These are phyloP conservation scores for Coemansia sp. DNA, from an alignment of 192 early-diverging fungal genomes.

Conservation along the genomic window DNA sequence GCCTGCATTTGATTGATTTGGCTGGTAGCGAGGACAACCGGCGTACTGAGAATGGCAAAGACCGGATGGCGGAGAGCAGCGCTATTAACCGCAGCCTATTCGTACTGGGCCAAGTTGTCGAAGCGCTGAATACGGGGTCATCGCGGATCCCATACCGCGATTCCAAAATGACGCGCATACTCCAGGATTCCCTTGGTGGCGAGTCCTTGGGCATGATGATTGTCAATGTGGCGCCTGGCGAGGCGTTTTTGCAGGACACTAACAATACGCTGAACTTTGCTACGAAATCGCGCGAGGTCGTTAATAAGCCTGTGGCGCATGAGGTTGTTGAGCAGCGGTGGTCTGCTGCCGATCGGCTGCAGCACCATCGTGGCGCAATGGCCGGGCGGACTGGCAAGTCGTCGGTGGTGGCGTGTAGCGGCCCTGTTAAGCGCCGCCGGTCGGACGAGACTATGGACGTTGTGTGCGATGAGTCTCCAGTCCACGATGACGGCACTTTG, in stretches of 20 bases:
- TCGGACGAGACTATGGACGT: slow-evolving; percentile 19
- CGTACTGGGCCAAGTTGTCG: slow-evolving; percentile 67
- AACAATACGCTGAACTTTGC: slow-evolving; percentile 70
- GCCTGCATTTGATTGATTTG: slow-evolving; percentile 66
- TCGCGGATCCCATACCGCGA: slow-evolving; percentile 63
- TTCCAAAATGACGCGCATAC: slow-evolving; percentile 69
- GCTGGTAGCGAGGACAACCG: slow-evolving; percentile 71
- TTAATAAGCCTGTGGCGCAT: slow-evolving; percentile 58
- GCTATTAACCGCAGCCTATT: slow-evolving; percentile 70
- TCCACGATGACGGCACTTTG: not conserved
- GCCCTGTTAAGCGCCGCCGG: slow-evolving; percentile 31
- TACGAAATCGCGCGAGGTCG: slow-evolving; percentile 61
- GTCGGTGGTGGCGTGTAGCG: slow-evolving; percentile 13
- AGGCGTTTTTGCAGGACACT: slow-evolving; percentile 55
- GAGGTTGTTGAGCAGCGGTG: slow-evolving; percentile 49
- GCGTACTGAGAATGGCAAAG: slow-evolving; percentile 61
- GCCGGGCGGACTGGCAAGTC: slow-evolving; percentile 15
- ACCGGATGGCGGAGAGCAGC: slow-evolving; percentile 64
- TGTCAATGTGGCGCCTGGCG: slow-evolving; percentile 64
- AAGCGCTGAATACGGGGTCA: slow-evolving; percentile 61
- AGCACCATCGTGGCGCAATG: slow-evolving; percentile 32
- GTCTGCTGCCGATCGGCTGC: slow-evolving; percentile 34
- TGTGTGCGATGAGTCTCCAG: not conserved
- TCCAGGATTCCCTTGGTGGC: slow-evolving; percentile 69
- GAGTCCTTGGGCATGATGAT: slow-evolving; percentile 66